Evolutionary conservation across 768 basidiomycete genomes (phyloP), one percentile per base, ranked within the genome.

Genomic region (Cubamyces sp.): DNA sequence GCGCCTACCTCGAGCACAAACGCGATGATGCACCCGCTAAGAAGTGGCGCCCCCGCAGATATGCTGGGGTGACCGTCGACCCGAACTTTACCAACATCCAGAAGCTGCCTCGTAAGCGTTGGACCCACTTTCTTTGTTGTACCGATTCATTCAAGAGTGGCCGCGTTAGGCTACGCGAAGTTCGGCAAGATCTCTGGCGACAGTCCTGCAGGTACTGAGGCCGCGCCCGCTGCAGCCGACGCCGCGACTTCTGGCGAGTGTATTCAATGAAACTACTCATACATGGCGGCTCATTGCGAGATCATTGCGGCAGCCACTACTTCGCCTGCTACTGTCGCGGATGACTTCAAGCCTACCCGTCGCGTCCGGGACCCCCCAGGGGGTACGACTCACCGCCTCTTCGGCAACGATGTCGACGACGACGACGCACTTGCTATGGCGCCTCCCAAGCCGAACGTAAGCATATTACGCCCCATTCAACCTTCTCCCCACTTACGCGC

Each of bases 41-140:
- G 56, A 59, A 56, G 34, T 34, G 37, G 30, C 19, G 7, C 47
- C 57, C 46, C 49, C 49, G 48, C 70, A 91, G 90, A 73, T 88
- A 90, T 70, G 82, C 85, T 39, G 90, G 88, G 18, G 84, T 81
- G 37, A 91, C 90, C 14, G 86, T 92, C 39, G 91, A 92, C 70
- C 82, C 90, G 46, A 88, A 89, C 74, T 88, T 88, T 67, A 73
- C 74, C 42, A 92, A 88, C 68, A 88, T 92, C 52, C 78, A 80
- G 68, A 92, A 91, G 71, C 81, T 92, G 42, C 91, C 91, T 26
- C 82, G 91, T 91, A 78, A 34, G 80, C 64, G 6, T 3, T 21
- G 1, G 5, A 8, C 23, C 1, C 51, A 57, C 25, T 48, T n/a
- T 41, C 39, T 43, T 45, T 28, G 25, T 21, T 1, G 34, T 11